phyloP scores from a whole-genome alignment of 208 protist species.

The Crithidia sp. region DNA sequence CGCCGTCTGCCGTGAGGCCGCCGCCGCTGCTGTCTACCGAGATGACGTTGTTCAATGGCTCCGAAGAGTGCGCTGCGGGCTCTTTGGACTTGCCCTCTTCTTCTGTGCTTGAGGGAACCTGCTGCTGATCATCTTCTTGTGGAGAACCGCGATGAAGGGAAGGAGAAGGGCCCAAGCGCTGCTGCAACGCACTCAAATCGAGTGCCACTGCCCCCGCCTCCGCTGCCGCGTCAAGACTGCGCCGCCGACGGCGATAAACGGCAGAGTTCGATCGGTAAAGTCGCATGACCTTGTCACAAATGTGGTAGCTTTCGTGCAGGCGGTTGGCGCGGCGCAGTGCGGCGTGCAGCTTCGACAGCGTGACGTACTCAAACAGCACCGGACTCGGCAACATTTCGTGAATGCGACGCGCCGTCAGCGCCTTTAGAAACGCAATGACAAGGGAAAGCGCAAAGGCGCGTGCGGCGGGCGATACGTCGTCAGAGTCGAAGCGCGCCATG shows the following conservation, averaged over 20 bases:
- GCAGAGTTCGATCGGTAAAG: slow-evolving; percentile 61
- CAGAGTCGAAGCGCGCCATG: slow-evolving; percentile 36
- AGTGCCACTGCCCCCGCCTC: no score
- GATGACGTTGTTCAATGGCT: no score
- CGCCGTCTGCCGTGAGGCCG: background rate
- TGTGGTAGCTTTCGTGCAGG: slow-evolving; percentile 64
- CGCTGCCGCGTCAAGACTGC: background rate
- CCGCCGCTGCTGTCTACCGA: background rate
- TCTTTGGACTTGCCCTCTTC: no score
- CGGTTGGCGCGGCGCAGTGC: slow-evolving; percentile 51
- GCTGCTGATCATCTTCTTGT: no score
- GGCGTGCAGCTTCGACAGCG: slow-evolving; percentile 64
- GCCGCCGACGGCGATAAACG: slow-evolving; percentile 34
- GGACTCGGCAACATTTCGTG: slow-evolving; percentile 48
- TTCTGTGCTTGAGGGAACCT: no score
- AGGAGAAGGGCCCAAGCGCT: no score
- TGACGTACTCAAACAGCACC: slow-evolving; percentile 62
- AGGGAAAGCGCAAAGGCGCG: slow-evolving; percentile 27
- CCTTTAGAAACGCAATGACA: slow-evolving; percentile 78
- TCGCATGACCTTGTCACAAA: slow-evolving; percentile 63
- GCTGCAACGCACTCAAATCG: no score
- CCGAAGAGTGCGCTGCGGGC: no score
- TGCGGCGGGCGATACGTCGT: slow-evolving; percentile 20
- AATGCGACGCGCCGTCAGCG: slow-evolving; percentile 52
- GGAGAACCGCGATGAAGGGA: no score